A percentile compares a stretch with the other conserved stretches of the same genome.
Conservation (phyloP, 805 yeast species). For the Lachancea nothofagi region DNA sequence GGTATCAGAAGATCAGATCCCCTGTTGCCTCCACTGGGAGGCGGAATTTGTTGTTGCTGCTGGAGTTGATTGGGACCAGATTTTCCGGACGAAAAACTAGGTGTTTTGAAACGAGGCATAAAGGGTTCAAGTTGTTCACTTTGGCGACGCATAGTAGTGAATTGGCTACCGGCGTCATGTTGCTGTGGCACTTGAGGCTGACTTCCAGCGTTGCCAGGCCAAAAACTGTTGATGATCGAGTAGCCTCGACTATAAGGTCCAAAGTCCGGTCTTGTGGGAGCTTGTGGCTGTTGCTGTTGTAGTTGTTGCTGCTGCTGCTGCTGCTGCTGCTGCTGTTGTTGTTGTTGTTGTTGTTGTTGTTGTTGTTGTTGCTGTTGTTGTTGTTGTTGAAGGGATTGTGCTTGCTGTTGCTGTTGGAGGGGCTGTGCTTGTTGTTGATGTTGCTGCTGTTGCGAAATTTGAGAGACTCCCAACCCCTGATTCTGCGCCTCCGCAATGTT, state of each 20-base stretch:
- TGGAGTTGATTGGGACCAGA: slow-evolving; percentile 9
- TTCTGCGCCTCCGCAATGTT: slow-evolving; percentile 21
- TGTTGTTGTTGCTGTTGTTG: slow-evolving; percentile 3
- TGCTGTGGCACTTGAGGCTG: slow-evolving; percentile 5
- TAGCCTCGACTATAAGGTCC: slow-evolving; percentile 29
- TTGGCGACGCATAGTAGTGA: slow-evolving; percentile 35
- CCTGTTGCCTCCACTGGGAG: slow-evolving; percentile 1
- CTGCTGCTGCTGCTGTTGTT: neutral
- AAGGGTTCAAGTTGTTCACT: slow-evolving; percentile 48
- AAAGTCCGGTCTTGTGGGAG: slow-evolving; percentile 12
- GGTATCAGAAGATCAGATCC: slow-evolving; percentile 14
- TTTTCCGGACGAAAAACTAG: slow-evolving; percentile 15
- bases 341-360: slow-evolving; percentile 3
- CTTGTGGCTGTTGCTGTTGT: slow-evolving; percentile 2
- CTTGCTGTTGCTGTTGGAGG: slow-evolving; percentile 1
- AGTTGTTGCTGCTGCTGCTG: slow-evolving; percentile 2
- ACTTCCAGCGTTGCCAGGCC: slow-evolving; percentile 13
- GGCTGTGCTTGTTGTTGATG: neutral
- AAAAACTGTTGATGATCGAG: slow-evolving; percentile 28
- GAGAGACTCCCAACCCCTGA: slow-evolving; percentile 5
- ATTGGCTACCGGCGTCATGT: slow-evolving; percentile 13
- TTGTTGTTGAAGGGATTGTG: neutral
- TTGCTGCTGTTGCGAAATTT: slow-evolving; percentile 7
- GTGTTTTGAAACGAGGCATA: slow-evolving; percentile 33
- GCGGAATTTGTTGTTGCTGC: slow-evolving; percentile 6